Conservation (phyloP, 2,329 filamentous ascomycete species). For the Parafenestella ontariensis region DNA sequence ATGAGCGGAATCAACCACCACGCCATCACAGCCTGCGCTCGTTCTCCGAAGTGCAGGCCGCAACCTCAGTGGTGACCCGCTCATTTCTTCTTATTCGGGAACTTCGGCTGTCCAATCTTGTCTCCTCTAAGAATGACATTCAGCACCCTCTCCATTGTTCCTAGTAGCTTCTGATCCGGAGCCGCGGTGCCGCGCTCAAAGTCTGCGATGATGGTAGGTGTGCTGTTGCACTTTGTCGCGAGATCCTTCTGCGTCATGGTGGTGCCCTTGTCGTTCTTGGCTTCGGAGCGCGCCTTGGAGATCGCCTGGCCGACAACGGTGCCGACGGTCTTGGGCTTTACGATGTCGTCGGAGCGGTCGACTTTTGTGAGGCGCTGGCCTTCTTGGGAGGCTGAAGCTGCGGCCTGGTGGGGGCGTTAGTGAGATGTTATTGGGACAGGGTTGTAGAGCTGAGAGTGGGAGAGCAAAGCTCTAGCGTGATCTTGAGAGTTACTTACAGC, state of each 20-base stretch:
- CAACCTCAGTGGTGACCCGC: no score
- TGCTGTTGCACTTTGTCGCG: slow-evolving; percentile 89
- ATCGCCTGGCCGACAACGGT: slow-evolving; percentile 83
- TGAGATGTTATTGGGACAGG: slow-evolving; percentile 1
- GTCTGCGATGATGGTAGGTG: slow-evolving; percentile 77
- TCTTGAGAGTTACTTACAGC: slow-evolving; percentile 65
- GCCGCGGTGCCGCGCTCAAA: slow-evolving; percentile 81
- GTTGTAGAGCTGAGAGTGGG: neutral
- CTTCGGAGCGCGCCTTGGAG: slow-evolving; percentile 76
- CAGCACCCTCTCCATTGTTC: slow-evolving; percentile 80
- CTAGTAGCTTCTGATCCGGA: slow-evolving; percentile 84
- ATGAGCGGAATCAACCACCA: no score
- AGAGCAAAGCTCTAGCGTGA: neutral
- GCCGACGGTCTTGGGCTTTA: slow-evolving; percentile 90
- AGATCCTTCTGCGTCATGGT: slow-evolving; percentile 88
- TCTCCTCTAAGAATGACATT: slow-evolving; percentile 86
- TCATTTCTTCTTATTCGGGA: slow-evolving; percentile 72
- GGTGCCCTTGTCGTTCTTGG: slow-evolving; percentile 75
- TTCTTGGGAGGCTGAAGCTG: slow-evolving; percentile 63
- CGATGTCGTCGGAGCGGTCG: slow-evolving; percentile 95
- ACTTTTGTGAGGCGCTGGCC: slow-evolving; percentile 98
- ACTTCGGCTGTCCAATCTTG: slow-evolving; percentile 85
- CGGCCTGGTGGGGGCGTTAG: slow-evolving; percentile 36
- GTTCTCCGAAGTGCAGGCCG: no score
- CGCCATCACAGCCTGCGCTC: no score